phyloP scores from a whole-genome alignment of 2,329 filamentous ascomycete species.

The Phialocephala sp. region DNA sequence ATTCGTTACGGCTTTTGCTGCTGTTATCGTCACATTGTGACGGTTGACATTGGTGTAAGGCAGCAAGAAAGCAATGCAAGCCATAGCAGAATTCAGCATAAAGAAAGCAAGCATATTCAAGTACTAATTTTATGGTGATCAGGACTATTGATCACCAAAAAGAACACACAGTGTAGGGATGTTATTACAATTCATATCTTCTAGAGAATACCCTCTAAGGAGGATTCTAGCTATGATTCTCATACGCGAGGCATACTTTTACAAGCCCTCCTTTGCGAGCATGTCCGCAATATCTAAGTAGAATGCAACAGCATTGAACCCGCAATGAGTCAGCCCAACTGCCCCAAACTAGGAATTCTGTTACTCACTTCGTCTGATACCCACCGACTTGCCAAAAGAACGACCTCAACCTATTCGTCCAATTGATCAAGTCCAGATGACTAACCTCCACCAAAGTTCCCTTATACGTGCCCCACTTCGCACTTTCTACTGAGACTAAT shows the following conservation, averaged over 20 bases:
- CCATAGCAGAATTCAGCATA: not conserved
- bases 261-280: constrained; percentile 68
- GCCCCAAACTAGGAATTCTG: not conserved
- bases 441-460: constrained; percentile 66
- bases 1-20: not conserved
- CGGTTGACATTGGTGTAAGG: not conserved
- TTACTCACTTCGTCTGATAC: constrained; percentile 56
- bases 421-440: constrained; percentile 71
- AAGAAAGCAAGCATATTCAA: not conserved
- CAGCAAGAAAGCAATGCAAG: not conserved
- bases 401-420: constrained; percentile 66
- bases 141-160: not conserved
- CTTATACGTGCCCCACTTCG: constrained; percentile 67
- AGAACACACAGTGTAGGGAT: not conserved
- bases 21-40: not conserved
- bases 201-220: not conserved
- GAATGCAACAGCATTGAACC: constrained; percentile 71
- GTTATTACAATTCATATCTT: not conserved
- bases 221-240: not conserved
- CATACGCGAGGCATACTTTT: not conserved
- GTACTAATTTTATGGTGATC: not conserved
- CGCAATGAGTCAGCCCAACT: constrained; percentile 38
- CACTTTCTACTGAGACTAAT: constrained; percentile 68
- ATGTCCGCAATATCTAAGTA: constrained; percentile 72
- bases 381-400: constrained; percentile 59